Evolutionary conservation across 116 monocot genomes (phyloP).

Genomic region (Zostera marina): DNA sequence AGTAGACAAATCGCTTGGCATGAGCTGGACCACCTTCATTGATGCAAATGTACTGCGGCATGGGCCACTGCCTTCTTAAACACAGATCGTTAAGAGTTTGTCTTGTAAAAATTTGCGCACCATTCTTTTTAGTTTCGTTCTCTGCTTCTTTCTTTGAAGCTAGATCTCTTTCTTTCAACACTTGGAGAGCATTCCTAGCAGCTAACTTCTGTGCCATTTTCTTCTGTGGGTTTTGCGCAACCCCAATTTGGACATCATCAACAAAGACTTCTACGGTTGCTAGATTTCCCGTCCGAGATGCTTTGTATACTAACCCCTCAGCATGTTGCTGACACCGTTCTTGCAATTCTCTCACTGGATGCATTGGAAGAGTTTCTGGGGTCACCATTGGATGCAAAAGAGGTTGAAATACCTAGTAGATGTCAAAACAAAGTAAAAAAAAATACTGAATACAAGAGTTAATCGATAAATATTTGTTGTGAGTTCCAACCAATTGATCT

Average conservation of each 20-base stretch:
- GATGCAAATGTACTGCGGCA: conserved; percentile 78
- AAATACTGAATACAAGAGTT: background rate
- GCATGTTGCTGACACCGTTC: conserved; percentile 93
- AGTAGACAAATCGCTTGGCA: conserved; percentile 80
- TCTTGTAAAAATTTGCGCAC: conserved; percentile 49
- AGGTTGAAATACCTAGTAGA: conserved; percentile 72
- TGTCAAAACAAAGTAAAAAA: background rate
- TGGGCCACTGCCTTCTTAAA: conserved; percentile 82
- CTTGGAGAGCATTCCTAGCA: conserved; percentile 67
- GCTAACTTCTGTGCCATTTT: conserved; percentile 98
- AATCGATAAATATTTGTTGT: background rate
- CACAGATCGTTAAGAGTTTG: conserved; percentile 95
- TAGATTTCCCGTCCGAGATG: conserved; percentile 47
- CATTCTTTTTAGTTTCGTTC: conserved; percentile 31
- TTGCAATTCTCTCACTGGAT: conserved; percentile 95
- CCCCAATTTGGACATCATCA: conserved; percentile 72
- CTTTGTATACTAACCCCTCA: conserved; percentile 83
- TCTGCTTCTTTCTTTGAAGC: conserved; percentile 19
- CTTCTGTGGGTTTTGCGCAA: conserved; percentile 89
- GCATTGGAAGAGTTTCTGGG: conserved; percentile 89
- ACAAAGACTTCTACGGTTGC: conserved; percentile 85
- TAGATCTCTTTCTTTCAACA: conserved; percentile 62
- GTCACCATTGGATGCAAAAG: conserved; percentile 91
- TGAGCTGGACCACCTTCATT: conserved; percentile 91
- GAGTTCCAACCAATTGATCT: background rate